Conservation (phyloP, 768 basidiomycete species). For the Tylopilus rubrobrunneus region DNA sequence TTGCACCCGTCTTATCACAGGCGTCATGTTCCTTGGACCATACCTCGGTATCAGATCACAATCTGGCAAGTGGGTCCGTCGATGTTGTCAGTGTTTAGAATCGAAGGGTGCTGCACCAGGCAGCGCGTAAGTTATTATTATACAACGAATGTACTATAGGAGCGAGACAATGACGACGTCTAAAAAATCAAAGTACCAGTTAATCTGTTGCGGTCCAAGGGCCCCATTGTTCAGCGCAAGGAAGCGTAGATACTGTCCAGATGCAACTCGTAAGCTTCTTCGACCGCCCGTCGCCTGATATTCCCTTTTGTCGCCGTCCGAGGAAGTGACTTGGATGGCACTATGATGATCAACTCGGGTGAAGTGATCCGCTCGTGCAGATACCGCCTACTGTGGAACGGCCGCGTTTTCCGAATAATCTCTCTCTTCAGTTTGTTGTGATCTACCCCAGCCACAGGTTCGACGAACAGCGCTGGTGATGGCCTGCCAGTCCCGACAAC, state of each 20-base stretch:
- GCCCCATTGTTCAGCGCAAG: conserved; percentile 10
- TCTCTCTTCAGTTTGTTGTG: conserved; percentile 61
- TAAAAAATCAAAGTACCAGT: background rate
- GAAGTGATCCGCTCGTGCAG: conserved; percentile 74
- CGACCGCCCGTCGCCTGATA: conserved; percentile 72
- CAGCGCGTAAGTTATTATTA: too few species aligned
- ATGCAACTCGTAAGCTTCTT: conserved; percentile 54
- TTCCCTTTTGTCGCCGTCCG: conserved; percentile 81
- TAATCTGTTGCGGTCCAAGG: too few species aligned
- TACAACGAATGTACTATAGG: too few species aligned
- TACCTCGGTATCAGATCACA: too few species aligned
- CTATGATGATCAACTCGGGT: conserved; percentile 62
- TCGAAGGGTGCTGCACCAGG: too few species aligned
- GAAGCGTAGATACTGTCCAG: conserved; percentile 56
- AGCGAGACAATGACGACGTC: too few species aligned
- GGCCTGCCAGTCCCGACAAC: conserved; percentile 76
- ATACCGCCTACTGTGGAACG: conserved; percentile 72
- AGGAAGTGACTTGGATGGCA: conserved; percentile 62
- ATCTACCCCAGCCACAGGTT: conserved; percentile 52
- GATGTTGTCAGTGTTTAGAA: too few species aligned
- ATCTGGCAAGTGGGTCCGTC: too few species aligned
- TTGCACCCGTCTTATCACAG: too few species aligned
- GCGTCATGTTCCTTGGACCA: too few species aligned
- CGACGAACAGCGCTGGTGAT: conserved; percentile 73
- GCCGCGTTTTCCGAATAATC: conserved; percentile 67